Evolutionary conservation across 1,139 yeast species (phyloP).

Genomic region (Insectozyma bohioensis): DNA sequence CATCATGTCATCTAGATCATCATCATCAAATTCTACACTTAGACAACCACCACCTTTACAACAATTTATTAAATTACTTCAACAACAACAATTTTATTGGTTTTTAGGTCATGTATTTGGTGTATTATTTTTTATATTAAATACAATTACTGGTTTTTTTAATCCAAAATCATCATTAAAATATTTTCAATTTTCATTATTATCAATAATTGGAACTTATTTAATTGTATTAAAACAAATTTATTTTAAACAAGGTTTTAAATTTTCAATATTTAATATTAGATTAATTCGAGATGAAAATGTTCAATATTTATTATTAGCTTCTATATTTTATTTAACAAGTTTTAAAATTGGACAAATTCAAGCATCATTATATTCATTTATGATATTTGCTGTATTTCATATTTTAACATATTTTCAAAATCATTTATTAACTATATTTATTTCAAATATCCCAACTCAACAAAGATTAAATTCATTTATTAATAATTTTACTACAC

Average conservation of each 20-base stretch:
- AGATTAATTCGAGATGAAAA: conserved; percentile 44
- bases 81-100: conserved; percentile 55
- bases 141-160: conserved; percentile 34
- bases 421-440: conserved; percentile 22
- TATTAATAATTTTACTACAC: conserved; percentile 36
- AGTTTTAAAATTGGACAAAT: conserved; percentile 32
- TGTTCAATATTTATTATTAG: conserved; percentile 48
- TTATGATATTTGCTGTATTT: conserved; percentile 56
- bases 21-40: conserved; percentile 4
- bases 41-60: conserved; percentile 12
- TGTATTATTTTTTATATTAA: conserved; percentile 32
- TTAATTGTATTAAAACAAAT: conserved; percentile 49
- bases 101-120: conserved; percentile 48
- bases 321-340: conserved; percentile 33
- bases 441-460: conserved; percentile 18
- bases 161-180: conserved; percentile 23
- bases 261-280: conserved; percentile 11
- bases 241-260: conserved; percentile 29
- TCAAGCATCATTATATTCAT: conserved; percentile 49
- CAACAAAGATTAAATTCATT: conserved; percentile 23
- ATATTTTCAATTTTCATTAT: conserved; percentile 38
- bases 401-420: conserved; percentile 55
- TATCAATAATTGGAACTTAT: conserved; percentile 47
- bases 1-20: too few species aligned
- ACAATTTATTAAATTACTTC: conserved; percentile 19